Percentiles rank a stretch among this genome's conserved stretches.
These are phyloP conservation scores for Ammopiptanthus mongolicus DNA, from an alignment of 306 rosid genomes.

Conservation along the genomic window DNA sequence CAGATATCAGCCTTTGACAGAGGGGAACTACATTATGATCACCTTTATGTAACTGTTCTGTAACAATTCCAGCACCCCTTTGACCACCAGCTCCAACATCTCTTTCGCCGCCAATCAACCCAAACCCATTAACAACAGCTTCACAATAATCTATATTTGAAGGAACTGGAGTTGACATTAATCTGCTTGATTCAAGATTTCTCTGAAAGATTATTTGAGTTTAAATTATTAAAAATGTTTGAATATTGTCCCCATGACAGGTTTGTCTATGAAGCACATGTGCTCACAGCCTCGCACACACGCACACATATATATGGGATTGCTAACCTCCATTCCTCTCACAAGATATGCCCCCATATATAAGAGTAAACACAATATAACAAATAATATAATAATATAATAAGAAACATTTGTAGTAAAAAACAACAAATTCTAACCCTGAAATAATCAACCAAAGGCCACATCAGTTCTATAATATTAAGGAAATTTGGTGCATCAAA, in stretches of 20 bases:
- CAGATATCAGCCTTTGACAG: slow-evolving; percentile 79
- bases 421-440: not conserved
- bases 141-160: slow-evolving; percentile 43
- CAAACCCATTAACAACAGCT: slow-evolving; percentile 43
- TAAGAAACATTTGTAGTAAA: slow-evolving; percentile 12
- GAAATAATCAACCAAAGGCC: slow-evolving; percentile 24
- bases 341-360: not conserved
- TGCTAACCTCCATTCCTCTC: not conserved
- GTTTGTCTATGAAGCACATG: slow-evolving; percentile 3
- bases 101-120: slow-evolving; percentile 30
- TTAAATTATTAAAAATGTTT: slow-evolving; percentile 14
- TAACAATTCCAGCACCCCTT: slow-evolving; percentile 34
- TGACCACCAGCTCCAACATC: slow-evolving; percentile 32
- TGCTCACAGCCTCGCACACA: too few relatives aligned
- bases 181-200: slow-evolving; percentile 44
- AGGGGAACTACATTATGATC: slow-evolving; percentile 59
- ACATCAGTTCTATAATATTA: not conserved
- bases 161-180: slow-evolving; percentile 39
- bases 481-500: not conserved
- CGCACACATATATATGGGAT: not conserved
- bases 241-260: not conserved
- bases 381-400: not conserved
- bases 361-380: not conserved
- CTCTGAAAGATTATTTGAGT: slow-evolving; percentile 43
- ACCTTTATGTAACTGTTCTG: slow-evolving; percentile 45